These are phyloP conservation scores for Tolypocladium guangdongense DNA, from an alignment of 2,329 filamentous ascomycete genomes.

Conservation along the genomic window DNA sequence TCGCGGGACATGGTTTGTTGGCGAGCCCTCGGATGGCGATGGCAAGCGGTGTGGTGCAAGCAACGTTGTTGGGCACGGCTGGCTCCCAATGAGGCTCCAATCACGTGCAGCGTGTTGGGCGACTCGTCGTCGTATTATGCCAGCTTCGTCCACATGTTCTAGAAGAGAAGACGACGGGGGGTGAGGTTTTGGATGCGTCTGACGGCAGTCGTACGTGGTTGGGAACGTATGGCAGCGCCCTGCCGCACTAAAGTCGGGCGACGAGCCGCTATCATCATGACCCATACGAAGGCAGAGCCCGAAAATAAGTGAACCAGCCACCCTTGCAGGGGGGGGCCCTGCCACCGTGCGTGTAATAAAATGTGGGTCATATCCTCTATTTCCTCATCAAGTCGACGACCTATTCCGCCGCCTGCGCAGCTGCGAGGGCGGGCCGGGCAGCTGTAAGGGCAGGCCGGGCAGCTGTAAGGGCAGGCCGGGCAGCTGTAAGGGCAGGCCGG, in stretches of 20 bases:
- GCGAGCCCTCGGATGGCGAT: background rate
- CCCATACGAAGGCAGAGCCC: no score
- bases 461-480: no score
- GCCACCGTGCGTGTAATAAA: no score
- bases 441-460: no score
- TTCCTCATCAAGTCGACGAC: no score
- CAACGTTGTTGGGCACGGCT: background rate
- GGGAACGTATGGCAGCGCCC: background rate
- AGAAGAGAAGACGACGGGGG: background rate
- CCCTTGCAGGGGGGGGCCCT: no score
- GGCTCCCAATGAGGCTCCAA: background rate
- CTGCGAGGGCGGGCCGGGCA: no score
- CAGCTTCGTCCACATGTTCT: background rate
- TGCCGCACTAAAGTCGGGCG: background rate
- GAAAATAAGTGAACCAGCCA: no score
- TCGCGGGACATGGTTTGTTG: conserved; percentile 16
- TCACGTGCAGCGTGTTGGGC: background rate
- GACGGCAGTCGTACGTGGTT: background rate
- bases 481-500: no score
- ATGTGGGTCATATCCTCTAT: no score
- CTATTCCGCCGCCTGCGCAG: no score
- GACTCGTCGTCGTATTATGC: background rate
- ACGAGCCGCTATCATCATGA: background rate
- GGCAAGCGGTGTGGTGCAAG: background rate
- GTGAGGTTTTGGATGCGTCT: background rate